phyloP scores from a whole-genome alignment of 257 asterid species.

The Solanum commersonii region DNA sequence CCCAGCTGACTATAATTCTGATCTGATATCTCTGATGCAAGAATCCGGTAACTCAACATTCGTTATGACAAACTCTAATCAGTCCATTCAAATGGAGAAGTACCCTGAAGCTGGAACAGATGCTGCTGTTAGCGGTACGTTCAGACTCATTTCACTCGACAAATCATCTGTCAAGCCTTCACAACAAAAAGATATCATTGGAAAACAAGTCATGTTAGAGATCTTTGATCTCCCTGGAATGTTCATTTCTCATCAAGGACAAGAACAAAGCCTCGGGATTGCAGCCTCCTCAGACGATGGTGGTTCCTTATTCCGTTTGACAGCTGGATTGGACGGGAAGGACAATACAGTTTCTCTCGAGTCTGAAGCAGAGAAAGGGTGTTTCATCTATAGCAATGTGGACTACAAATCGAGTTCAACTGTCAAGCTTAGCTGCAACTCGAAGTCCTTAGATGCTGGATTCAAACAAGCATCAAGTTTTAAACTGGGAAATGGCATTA shows the following conservation, averaged over 20 bases:
- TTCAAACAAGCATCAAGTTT: constrained; percentile 52
- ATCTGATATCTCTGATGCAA: constrained; percentile 56
- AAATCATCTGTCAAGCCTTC: constrained; percentile 3
- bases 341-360: constrained; percentile 38
- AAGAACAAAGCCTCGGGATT: constrained; percentile 27
- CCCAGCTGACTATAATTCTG: constrained; percentile 30
- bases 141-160: constrained; percentile 33
- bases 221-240: constrained; percentile 60
- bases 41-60: constrained; percentile 19
- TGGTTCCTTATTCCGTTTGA: constrained; percentile 28
- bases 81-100: constrained; percentile 31
- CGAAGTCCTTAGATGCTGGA: constrained; percentile 14
- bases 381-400: constrained; percentile 29
- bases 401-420: constrained; percentile 9
- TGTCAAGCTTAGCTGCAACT: constrained; percentile 37
- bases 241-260: constrained; percentile 44
- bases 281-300: constrained; percentile 6
- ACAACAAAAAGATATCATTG: constrained; percentile 24
- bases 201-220: constrained; percentile 46
- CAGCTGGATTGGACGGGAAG: constrained; percentile 31
- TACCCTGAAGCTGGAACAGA: constrained; percentile 53
- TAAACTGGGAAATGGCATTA: constrained; percentile 34
- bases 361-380: constrained; percentile 30
- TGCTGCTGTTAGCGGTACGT: constrained; percentile 41
- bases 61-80: constrained; percentile 30